phyloP scores from a whole-genome alignment of 2,329 filamentous ascomycete species.

The Aspergillus luchuensis region DNA sequence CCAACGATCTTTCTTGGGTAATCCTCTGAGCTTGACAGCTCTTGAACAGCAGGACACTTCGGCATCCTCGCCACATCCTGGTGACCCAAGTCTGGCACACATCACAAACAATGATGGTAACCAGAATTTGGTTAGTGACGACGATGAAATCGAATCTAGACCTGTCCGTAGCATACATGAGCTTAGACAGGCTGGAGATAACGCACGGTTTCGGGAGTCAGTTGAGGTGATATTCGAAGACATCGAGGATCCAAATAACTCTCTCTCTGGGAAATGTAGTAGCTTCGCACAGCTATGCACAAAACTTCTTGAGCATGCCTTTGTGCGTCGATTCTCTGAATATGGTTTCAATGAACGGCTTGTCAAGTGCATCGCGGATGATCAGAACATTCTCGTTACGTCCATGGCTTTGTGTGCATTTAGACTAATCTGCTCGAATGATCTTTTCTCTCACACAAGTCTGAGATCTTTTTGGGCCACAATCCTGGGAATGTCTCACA shows the following conservation, averaged over 20 bases:
- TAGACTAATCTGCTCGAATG: conserved; percentile 32
- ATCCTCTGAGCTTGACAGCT: conserved; percentile 37
- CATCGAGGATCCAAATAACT: conserved; percentile 52
- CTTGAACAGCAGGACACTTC: conserved; percentile 10
- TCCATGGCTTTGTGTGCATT: conserved; percentile 38
- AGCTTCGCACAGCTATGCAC: conserved; percentile 58
- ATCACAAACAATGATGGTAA: conserved; percentile 12
- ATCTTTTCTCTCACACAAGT: conserved; percentile 31
- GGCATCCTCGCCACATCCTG: conserved; percentile 1
- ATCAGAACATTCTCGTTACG: conserved; percentile 54
- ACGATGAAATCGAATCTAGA: conserved; percentile 48
- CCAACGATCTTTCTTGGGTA: conserved; percentile 61
- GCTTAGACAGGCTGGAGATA: conserved; percentile 60
- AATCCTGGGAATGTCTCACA: conserved; percentile 31
- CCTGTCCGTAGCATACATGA: conserved; percentile 62
- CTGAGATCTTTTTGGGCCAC: conserved; percentile 35
- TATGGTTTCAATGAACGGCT: conserved; percentile 71
- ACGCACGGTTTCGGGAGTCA: conserved; percentile 58
- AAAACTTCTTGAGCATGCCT: conserved; percentile 51
- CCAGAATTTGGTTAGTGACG: conserved; percentile 40
- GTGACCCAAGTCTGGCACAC: conserved; percentile 5
- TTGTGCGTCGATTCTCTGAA: conserved; percentile 63
- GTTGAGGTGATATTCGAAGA: conserved; percentile 61
- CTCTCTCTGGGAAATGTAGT: conserved; percentile 52
- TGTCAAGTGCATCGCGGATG: conserved; percentile 61